Evolutionary conservation across 2,329 filamentous ascomycete species (phyloP).

Genomic region (Penicillium sp.): DNA sequence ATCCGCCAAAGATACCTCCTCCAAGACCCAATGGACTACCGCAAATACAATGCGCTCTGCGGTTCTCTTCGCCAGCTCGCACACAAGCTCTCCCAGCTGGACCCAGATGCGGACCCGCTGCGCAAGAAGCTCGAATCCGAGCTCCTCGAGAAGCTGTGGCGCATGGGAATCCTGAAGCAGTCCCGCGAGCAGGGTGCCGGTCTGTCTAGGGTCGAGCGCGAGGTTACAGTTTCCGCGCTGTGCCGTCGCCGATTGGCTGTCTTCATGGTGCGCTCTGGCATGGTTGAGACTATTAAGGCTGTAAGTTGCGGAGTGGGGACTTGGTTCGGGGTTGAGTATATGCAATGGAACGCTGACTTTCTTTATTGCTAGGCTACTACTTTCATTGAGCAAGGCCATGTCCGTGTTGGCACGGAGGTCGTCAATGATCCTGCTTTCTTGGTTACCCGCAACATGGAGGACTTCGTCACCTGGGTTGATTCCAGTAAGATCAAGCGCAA

Average conservation of each 20-base stretch:
- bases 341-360: neutral
- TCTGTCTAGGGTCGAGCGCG: constrained; percentile 72
- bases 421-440: constrained; percentile 87
- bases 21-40: constrained; percentile 84
- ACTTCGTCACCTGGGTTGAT: constrained; percentile 95
- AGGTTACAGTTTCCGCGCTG: constrained; percentile 85
- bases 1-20: constrained; percentile 87
- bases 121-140: constrained; percentile 82
- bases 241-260: constrained; percentile 81
- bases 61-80: constrained; percentile 86
- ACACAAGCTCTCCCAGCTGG: constrained; percentile 78
- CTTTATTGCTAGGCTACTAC: constrained; percentile 50
- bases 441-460: constrained; percentile 86
- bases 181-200: constrained; percentile 74
- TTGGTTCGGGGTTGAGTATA: neutral
- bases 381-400: constrained; percentile 92
- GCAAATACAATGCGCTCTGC: constrained; percentile 64
- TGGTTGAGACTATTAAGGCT: constrained; percentile 87
- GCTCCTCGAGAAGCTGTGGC: constrained; percentile 85
- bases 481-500: constrained; percentile 96
- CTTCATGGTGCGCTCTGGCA: constrained; percentile 83
- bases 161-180: constrained; percentile 80
- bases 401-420: constrained; percentile 85
- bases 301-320: constrained; percentile 43
- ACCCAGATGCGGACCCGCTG: constrained; percentile 72